Percentiles rank a stretch among this genome's conserved stretches.
phyloP scores from a whole-genome alignment of 2,329 filamentous ascomycete species.

The Dactylonectria estremocensis region DNA sequence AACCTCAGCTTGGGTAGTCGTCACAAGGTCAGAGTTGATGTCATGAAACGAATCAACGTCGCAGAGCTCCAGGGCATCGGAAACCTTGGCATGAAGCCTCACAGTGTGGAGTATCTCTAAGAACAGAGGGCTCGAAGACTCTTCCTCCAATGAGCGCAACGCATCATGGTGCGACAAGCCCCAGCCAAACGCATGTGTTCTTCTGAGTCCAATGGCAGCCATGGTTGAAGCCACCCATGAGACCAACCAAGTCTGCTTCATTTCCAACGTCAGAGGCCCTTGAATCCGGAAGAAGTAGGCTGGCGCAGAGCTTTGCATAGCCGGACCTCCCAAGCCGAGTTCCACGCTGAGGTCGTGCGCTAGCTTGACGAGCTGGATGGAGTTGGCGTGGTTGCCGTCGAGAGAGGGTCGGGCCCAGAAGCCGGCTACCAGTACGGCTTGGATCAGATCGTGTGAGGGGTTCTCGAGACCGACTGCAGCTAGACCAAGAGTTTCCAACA shows the following conservation, averaged over 20 bases:
- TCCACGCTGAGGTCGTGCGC: conserved; percentile 31
- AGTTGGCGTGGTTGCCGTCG: conserved; percentile 24
- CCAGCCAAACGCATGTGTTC: conserved; percentile 28
- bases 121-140: conserved; percentile 17
- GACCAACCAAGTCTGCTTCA: conserved; percentile 32
- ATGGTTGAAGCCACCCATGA: conserved; percentile 31
- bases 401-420: conserved; percentile 32
- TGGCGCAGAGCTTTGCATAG: conserved; percentile 27
- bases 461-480: conserved; percentile 27
- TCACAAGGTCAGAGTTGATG: conserved; percentile 7
- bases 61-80: conserved; percentile 19
- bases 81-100: conserved; percentile 27
- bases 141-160: conserved; percentile 16
- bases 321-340: conserved; percentile 25
- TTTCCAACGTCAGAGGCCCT: conserved; percentile 25
- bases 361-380: conserved; percentile 15
- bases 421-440: conserved; percentile 24
- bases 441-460: conserved; percentile 31
- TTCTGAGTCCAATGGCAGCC: conserved; percentile 19
- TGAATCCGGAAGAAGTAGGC: conserved; percentile 35
- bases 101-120: conserved; percentile 26
- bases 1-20: not conserved
- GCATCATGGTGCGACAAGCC: conserved; percentile 27
- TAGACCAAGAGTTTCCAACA: conserved; percentile 26
- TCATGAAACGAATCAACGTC: conserved; percentile 15